These are phyloP conservation scores for Croton laevigatus DNA, from an alignment of 441 rosid species.

Conservation along the genomic window DNA sequence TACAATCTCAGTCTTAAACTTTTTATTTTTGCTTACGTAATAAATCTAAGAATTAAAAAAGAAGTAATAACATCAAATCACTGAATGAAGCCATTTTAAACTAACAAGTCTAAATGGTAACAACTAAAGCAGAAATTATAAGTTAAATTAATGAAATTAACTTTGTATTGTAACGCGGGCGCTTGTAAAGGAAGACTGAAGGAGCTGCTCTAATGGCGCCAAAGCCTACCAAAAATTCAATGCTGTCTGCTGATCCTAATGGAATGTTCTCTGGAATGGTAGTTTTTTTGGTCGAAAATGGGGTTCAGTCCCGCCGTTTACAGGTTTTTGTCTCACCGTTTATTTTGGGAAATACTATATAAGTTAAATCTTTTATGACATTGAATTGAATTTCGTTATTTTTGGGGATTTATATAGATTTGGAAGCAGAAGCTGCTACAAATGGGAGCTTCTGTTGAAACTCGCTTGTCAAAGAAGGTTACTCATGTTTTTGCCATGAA, in stretches of 20 bases:
- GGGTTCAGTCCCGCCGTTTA: constrained; percentile 77
- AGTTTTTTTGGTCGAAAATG: constrained; percentile 55
- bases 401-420: constrained; percentile 38
- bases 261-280: constrained; percentile 78
- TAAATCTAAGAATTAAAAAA: too few relatives aligned
- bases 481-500: constrained; percentile 66
- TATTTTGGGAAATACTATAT: not conserved
- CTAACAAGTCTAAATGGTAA: too few relatives aligned
- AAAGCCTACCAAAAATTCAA: constrained; percentile 44
- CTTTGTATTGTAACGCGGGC: too few relatives aligned
- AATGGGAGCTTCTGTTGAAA: constrained; percentile 68
- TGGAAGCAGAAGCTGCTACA: constrained; percentile 90
- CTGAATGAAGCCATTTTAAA: too few relatives aligned
- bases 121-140: too few relatives aligned
- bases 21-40: too few relatives aligned
- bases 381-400: not conserved
- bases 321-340: constrained; percentile 47
- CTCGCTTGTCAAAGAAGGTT: constrained; percentile 48
- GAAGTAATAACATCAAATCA: too few relatives aligned
- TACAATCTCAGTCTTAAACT: not conserved
- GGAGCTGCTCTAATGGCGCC: constrained; percentile 53
- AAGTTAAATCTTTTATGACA: not conserved
- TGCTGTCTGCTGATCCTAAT: constrained; percentile 49
- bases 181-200: not conserved
- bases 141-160: too few relatives aligned